Conservation (phyloP, 208 protist species). For the Wallacemonas sp. region DNA sequence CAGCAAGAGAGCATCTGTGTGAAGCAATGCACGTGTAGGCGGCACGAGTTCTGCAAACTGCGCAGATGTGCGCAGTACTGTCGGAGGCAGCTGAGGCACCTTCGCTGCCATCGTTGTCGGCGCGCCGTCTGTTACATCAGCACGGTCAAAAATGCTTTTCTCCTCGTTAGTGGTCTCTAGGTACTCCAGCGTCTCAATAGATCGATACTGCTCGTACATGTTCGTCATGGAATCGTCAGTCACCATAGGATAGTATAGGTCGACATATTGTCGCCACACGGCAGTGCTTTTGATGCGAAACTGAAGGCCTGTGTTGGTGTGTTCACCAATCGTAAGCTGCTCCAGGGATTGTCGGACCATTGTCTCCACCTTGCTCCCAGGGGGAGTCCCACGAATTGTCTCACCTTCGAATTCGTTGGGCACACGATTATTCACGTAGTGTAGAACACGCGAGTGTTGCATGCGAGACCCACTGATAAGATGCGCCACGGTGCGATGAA, state of each 20-base stretch:
- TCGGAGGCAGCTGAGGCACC: conserved; percentile 1
- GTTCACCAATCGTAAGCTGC: conserved; percentile 35
- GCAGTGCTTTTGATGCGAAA: conserved; percentile 52
- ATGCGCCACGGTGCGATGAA: conserved; percentile 7
- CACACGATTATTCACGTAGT: conserved; percentile 9
- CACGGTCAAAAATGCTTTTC: background rate
- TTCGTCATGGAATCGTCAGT: conserved; percentile 22
- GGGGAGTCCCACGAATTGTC: background rate
- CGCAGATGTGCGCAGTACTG: background rate
- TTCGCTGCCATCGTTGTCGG: background rate
- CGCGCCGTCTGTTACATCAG: background rate
- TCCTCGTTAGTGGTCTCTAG: conserved; percentile 2
- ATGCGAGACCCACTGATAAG: conserved; percentile 12
- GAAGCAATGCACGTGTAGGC: conserved; percentile 57
- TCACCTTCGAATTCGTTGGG: conserved; percentile 10
- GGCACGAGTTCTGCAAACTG: conserved; percentile 39
- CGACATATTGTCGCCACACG: conserved; percentile 49
- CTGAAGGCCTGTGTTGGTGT: conserved; percentile 23
- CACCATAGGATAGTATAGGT: conserved; percentile 47
- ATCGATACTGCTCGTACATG: conserved; percentile 25
- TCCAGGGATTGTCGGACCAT: conserved; percentile 20
- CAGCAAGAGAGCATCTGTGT: conserved; percentile 66
- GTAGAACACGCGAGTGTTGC: conserved; percentile 10
- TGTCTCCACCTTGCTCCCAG: background rate
- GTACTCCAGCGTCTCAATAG: conserved; percentile 18